A percentile compares a stretch with the other conserved stretches of the same genome.
phyloP scores from a whole-genome alignment of 352 stramenopile genomes.

The Pythium insidiosum region DNA sequence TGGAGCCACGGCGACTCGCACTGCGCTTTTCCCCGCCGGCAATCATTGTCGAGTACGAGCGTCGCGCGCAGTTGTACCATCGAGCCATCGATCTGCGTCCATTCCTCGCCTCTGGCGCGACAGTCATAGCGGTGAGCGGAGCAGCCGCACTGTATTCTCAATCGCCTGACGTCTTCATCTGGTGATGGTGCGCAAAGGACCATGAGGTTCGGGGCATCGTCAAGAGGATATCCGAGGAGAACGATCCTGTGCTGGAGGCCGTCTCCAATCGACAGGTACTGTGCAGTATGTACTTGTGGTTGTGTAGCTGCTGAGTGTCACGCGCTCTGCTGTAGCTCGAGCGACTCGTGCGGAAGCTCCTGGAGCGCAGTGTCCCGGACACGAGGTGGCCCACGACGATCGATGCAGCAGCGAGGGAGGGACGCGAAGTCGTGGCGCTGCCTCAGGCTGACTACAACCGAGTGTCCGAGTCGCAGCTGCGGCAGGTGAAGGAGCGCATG shows the following conservation, averaged over 20 bases:
- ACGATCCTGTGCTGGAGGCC: conserved; percentile 28
- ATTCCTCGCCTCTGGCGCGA: conserved; percentile 6
- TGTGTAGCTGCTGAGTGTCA: no score
- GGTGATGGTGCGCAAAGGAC: conserved; percentile 12
- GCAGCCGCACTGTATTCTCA: no score
- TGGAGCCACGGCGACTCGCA: conserved; percentile 45
- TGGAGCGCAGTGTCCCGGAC: no score
- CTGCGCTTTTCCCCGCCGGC: conserved; percentile 42
- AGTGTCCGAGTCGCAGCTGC: conserved; percentile 64
- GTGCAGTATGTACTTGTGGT: no score
- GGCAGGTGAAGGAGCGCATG: conserved; percentile 65
- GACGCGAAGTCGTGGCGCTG: conserved; percentile 9
- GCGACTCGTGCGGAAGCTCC: conserved; percentile 36
- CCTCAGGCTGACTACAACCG: conserved; percentile 73
- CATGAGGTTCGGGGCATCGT: conserved; percentile 26
- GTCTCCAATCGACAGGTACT: conserved; percentile 40
- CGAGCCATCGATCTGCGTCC: conserved; percentile 48
- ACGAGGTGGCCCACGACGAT: no score
- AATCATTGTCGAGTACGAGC: conserved; percentile 55
- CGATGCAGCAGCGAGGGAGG: background rate
- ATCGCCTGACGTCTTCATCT: no score
- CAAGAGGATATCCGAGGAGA: conserved; percentile 23
- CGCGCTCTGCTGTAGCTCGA: conserved; percentile 34
- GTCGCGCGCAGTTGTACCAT: conserved; percentile 35
- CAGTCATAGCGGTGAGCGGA: no score